Conservation (phyloP, 1,284 basidiomycete species). For the Pseudozyma pruni region DNA sequence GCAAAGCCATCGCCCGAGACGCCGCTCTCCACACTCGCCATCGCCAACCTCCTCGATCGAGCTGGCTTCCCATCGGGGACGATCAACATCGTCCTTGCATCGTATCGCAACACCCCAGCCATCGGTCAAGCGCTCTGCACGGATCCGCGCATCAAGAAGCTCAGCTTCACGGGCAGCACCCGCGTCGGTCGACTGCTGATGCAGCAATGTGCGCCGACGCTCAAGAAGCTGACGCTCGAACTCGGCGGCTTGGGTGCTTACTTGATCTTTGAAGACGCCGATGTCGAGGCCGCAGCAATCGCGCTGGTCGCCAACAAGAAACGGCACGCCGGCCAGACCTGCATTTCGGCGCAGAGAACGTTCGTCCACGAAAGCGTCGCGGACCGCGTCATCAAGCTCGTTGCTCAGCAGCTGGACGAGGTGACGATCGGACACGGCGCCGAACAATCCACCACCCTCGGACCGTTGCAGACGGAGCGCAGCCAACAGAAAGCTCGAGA, state of each 20-base stretch:
- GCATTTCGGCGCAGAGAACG: conserved; percentile 72
- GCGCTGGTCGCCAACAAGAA: conserved; percentile 89
- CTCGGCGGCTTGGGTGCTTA: conserved; percentile 85
- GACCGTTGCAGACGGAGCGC: conserved; percentile 88
- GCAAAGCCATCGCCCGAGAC: conserved; percentile 96
- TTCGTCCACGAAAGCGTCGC: conserved; percentile 77
- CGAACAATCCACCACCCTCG: conserved; percentile 80
- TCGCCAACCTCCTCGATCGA: conserved; percentile 82
- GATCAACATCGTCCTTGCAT: conserved; percentile 89
- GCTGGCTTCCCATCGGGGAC: conserved; percentile 94
- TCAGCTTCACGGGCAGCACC: conserved; percentile 94
- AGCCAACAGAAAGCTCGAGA: conserved; percentile 86
- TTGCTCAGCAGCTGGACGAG: conserved; percentile 81
- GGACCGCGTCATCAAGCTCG: conserved; percentile 82
- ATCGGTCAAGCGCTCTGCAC: conserved; percentile 77
- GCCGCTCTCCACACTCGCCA: conserved; percentile 89
- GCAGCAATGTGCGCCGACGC: conserved; percentile 80
- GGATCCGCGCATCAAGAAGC: conserved; percentile 78
- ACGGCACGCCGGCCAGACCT: conserved; percentile 89
- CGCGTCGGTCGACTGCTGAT: conserved; percentile 91
- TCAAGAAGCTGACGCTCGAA: conserved; percentile 80
- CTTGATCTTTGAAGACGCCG: conserved; percentile 95
- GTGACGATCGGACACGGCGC: conserved; percentile 95
- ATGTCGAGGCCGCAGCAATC: conserved; percentile 89
- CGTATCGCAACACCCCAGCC: conserved; percentile 75